These are phyloP conservation scores for Raphanus sativus DNA, from an alignment of 345 rosid species.

Conservation along the genomic window DNA sequence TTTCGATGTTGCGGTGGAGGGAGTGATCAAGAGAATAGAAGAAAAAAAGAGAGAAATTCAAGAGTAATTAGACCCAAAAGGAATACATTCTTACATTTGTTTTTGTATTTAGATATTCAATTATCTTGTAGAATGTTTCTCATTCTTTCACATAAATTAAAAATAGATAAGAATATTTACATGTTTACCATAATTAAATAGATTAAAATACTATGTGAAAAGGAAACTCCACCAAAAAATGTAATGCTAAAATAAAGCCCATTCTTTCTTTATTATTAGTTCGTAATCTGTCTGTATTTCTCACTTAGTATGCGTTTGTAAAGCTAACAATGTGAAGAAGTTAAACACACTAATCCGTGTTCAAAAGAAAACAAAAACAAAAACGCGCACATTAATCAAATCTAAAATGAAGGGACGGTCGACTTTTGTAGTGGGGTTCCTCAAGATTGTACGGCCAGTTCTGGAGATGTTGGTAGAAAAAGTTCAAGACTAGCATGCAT, in stretches of 20 bases:
- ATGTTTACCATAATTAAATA: background rate
- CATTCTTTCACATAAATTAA: background rate
- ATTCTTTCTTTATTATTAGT: too few relatives aligned
- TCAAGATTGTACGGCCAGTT: background rate
- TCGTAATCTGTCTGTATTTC: background rate
- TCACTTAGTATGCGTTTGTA: background rate
- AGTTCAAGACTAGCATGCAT: background rate
- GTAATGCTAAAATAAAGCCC: background rate
- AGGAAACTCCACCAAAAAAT: background rate
- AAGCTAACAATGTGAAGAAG: background rate
- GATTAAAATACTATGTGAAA: background rate
- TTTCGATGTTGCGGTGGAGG: slow-evolving; percentile 47
- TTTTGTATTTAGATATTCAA: slow-evolving; percentile 1
- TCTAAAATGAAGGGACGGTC: background rate
- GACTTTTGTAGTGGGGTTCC: background rate
- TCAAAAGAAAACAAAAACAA: too few relatives aligned
- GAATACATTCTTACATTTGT: background rate
- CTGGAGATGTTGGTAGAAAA: background rate
- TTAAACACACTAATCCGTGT: background rate
- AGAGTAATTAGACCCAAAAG: background rate
- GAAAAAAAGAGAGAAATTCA: slow-evolving; percentile 23
- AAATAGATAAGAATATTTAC: background rate
- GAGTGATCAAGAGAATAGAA: slow-evolving; percentile 40
- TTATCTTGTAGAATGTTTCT: background rate
- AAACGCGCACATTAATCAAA: background rate